Evolutionary conservation across 2,329 filamentous ascomycete genomes (phyloP).

Genomic region (Thyridium curvatum): DNA sequence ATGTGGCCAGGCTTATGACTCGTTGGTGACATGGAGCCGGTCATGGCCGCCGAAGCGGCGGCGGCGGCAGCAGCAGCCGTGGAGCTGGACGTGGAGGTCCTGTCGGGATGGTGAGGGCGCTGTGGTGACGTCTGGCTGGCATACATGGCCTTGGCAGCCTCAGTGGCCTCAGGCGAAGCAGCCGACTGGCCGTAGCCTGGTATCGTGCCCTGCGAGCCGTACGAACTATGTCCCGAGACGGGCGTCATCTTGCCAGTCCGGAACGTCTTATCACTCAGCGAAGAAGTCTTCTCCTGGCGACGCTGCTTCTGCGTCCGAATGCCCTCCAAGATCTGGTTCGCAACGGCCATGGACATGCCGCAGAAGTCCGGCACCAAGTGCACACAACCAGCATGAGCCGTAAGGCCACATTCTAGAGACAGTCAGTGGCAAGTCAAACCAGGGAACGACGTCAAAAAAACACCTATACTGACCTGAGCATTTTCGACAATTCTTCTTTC

Average conservation of each 20-base stretch:
- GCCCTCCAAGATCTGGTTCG: constrained; percentile 86
- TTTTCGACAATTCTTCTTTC: constrained; percentile 89
- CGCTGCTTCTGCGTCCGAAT: constrained; percentile 74
- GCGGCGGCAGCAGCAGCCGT: constrained; percentile 45
- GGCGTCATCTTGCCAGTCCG: constrained; percentile 43
- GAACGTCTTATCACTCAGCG: constrained; percentile 61
- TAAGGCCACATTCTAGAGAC: constrained; percentile 74
- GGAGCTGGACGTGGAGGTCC: constrained; percentile 42
- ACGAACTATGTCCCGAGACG: constrained; percentile 15
- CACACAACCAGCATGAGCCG: constrained; percentile 83
- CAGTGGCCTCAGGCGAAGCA: constrained; percentile 47
- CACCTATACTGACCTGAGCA: constrained; percentile 77
- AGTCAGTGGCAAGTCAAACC: constrained; percentile 16
- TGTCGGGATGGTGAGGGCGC: constrained; percentile 44
- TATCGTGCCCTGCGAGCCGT: constrained; percentile 3
- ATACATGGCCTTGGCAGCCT: constrained; percentile 61
- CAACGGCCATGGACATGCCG: constrained; percentile 97
- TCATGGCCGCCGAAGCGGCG: constrained; percentile 52
- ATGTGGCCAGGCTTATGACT: constrained; percentile 18
- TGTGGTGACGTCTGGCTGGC: constrained; percentile 44
- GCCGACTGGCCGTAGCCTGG: constrained; percentile 21
- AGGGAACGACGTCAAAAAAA: constrained; percentile 3
- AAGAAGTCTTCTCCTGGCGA: constrained; percentile 49
- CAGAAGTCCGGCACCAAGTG: constrained; percentile 98
- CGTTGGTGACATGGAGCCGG: constrained; percentile 34